phyloP scores from a whole-genome alignment of 176 grass and related monocot genomes.

The Typha latifolia region DNA sequence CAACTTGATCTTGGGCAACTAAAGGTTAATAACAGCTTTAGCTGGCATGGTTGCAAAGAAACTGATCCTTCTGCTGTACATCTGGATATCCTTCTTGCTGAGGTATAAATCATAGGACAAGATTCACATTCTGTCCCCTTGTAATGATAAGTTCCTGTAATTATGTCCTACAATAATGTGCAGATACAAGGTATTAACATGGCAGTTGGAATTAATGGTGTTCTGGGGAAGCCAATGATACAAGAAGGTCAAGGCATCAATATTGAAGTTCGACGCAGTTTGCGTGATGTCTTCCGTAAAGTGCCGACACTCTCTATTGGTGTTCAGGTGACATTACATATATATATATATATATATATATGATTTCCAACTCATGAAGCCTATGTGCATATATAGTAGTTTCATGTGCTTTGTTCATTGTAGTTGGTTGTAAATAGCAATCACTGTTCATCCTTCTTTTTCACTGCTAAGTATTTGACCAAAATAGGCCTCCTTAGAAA shows the following conservation, averaged over 20 bases:
- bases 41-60: slow-evolving; percentile 88
- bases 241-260: slow-evolving; percentile 63
- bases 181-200: slow-evolving; percentile 98
- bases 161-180: neutral
- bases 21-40: slow-evolving; percentile 69
- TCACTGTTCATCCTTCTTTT: too few relatives aligned
- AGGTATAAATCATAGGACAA: slow-evolving; percentile 31
- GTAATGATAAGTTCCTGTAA: too few relatives aligned
- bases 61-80: slow-evolving; percentile 69
- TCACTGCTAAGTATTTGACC: too few relatives aligned
- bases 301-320: slow-evolving; percentile 67
- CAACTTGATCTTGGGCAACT: slow-evolving; percentile 93
- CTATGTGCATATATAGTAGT: too few relatives aligned
- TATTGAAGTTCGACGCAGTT: slow-evolving; percentile 78
- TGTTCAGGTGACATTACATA: slow-evolving; percentile 69
- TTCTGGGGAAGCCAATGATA: slow-evolving; percentile 77
- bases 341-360: neutral
- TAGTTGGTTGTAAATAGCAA: too few relatives aligned
- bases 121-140: too few relatives aligned
- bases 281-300: slow-evolving; percentile 84
- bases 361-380: too few relatives aligned
- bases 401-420: too few relatives aligned
- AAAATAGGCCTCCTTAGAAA: too few relatives aligned
- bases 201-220: slow-evolving; percentile 73
- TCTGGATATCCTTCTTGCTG: slow-evolving; percentile 91